Evolutionary conservation across 2,329 filamentous ascomycete species (phyloP), one percentile per base, ranked within the genome.

Genomic region (Metarhizium rileyi): DNA sequence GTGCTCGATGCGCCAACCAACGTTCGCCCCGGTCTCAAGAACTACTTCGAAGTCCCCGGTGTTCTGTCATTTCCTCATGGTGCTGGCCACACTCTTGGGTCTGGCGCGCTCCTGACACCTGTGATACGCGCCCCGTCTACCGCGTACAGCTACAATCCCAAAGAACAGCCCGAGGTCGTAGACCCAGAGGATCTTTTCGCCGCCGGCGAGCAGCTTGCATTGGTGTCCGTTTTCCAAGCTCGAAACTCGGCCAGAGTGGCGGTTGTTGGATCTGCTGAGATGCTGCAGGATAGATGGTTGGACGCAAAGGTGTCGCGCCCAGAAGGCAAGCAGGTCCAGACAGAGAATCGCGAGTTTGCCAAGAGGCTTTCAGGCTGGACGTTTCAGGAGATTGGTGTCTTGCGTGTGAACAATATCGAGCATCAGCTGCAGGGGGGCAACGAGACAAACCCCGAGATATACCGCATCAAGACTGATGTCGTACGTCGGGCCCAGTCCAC

Each of bases 381-480:
- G 0, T 98, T 98, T 75, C 84, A 95, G 70, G 93, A 98, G 73
- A 80, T 84, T 49, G 93, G 93, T 58, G 88, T 98, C 10, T 66
- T 98, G 58, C 85, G 86, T 59, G 87, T 95, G 60, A 88, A 88
- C 64, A 80, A 77, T 60, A 77, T 97, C 55, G 80, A 90, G 70
- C 93, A 98, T 70, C 83, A 83, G 62, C 70, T 84, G 48, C 54
- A 61, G 46, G 73, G 68, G n/a, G 63, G 64, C 44, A 77, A 80
- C 55, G 76, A 77, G 56, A 77, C 79, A 55, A 96, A 96, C 73
- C 90, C 91, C 9, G 79, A 73, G 50, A 90, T 97, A 57, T 98
- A 98, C 73, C 81, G 93, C 56, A 83, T 98, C 66, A 98, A 97
- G 79, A 95, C 89, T 70, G 85, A 96, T 63, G 90, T 96, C 60